A percentile compares a stretch with the other conserved stretches of the same genome.
Conservation (phyloP, 164 flowering plant genomes). For the Chloranthus sessilifolius region DNA sequence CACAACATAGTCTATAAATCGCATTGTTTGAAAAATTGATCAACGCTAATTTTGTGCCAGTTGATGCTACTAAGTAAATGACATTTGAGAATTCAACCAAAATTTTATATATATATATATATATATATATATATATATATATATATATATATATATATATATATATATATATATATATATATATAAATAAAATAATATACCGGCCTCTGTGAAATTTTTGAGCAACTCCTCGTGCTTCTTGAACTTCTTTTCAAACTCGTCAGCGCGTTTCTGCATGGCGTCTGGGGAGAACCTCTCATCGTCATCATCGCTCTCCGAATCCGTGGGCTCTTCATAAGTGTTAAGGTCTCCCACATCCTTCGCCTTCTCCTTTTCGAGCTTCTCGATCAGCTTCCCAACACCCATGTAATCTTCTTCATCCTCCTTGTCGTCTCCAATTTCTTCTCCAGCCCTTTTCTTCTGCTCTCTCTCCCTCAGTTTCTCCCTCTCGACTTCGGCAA, state of each 20-base stretch:
- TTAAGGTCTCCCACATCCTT: conserved; percentile 22
- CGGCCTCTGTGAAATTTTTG: conserved; percentile 17
- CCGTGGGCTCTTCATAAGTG: conserved; percentile 46
- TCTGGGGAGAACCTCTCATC: conserved; percentile 48
- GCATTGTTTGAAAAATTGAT: too few relatives aligned
- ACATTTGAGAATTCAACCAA: too few relatives aligned
- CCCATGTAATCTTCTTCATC: conserved; percentile 73
- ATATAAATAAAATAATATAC: conserved; percentile 1
- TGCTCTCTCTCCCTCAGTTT: conserved; percentile 46
- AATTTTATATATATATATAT: too few relatives aligned
- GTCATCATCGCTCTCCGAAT: conserved; percentile 51
- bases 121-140: too few relatives aligned
- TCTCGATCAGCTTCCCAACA: conserved; percentile 54
- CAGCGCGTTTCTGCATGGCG: conserved; percentile 22
- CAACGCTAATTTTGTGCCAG: too few relatives aligned
- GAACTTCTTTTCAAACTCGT: conserved; percentile 48
- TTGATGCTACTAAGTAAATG: too few relatives aligned
- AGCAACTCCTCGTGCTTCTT: conserved; percentile 54
- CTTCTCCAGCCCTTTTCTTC: conserved; percentile 39
- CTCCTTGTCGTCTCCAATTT: conserved; percentile 38
- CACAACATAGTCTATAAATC: too few relatives aligned
- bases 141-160: too few relatives aligned
- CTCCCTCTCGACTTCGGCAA: conserved; percentile 46
- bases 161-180: too few relatives aligned
- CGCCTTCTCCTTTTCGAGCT: conserved; percentile 49